Evolutionary conservation across 1,284 basidiomycete species (phyloP).

Genomic region (Sanghuangporus baumii): DNA sequence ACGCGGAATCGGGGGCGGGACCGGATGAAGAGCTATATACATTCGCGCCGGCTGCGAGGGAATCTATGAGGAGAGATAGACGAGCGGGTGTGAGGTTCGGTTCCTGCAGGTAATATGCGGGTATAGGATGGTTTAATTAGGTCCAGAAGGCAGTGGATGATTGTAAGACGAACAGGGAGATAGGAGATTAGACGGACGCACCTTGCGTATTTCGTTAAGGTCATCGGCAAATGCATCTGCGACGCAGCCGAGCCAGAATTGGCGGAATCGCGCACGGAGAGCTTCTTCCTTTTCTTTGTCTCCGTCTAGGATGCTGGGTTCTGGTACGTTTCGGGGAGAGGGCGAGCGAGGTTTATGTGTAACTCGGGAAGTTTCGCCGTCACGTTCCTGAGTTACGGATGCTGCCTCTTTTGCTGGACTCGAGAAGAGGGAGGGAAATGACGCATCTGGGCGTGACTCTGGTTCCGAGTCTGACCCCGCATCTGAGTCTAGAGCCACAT

Average conservation of each 20-base stretch:
- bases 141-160: slow-evolving; percentile 5
- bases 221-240: slow-evolving; percentile 76
- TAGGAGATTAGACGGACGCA: slow-evolving; percentile 27
- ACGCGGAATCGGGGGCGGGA: slow-evolving; percentile 28
- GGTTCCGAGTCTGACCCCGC: slow-evolving; percentile 22
- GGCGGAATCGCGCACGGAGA: slow-evolving; percentile 60
- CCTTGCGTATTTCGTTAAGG: slow-evolving; percentile 72
- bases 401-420: slow-evolving; percentile 17
- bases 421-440: background rate
- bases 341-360: slow-evolving; percentile 39
- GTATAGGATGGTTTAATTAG: background rate
- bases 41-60: slow-evolving; percentile 69
- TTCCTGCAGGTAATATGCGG: slow-evolving; percentile 43
- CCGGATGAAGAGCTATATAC: slow-evolving; percentile 46
- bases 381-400: slow-evolving; percentile 18
- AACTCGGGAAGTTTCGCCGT: slow-evolving; percentile 1
- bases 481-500: slow-evolving; percentile 18
- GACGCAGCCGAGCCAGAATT: slow-evolving; percentile 77
- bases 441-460: background rate
- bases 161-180: background rate
- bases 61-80: slow-evolving; percentile 68
- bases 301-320: slow-evolving; percentile 25
- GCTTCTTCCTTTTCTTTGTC: slow-evolving; percentile 40
- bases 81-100: slow-evolving; percentile 60
- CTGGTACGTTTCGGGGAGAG: slow-evolving; percentile 52